phyloP scores from a whole-genome alignment of 169 alveolate genomes.

The Plasmodium malariae region DNA sequence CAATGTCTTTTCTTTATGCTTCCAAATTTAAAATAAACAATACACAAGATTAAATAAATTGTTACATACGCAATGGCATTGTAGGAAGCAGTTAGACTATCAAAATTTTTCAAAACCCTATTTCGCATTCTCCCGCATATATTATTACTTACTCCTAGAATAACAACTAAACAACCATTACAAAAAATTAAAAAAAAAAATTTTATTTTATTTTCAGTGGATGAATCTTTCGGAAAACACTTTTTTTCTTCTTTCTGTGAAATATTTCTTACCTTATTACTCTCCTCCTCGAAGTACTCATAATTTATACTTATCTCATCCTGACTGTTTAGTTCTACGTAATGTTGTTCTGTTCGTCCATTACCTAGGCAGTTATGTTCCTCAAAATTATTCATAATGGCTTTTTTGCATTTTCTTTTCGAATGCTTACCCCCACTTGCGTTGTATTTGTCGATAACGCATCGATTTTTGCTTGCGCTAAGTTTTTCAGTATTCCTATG shows the following conservation, averaged over 20 bases:
- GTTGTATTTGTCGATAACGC: neutral
- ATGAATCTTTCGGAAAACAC: no score
- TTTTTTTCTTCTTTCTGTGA: no score
- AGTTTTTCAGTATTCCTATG: no score
- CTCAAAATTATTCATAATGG: no score
- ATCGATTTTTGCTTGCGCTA: neutral
- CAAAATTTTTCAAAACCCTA: conserved; percentile 53
- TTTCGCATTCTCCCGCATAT: conserved; percentile 72
- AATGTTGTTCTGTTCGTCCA: no score
- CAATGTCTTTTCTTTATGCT: conserved; percentile 42
- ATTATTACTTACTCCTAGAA: conserved; percentile 61
- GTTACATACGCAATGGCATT: conserved; percentile 66
- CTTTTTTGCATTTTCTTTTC: neutral
- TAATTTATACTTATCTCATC: no score
- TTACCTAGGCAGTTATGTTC: no score
- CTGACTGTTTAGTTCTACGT: no score
- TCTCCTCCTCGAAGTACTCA: no score
- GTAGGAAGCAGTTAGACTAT: conserved; percentile 68
- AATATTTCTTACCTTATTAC: no score
- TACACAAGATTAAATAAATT: conserved; percentile 42
- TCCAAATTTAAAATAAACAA: conserved; percentile 15
- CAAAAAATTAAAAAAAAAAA: conserved; percentile 51
- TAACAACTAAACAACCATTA: conserved; percentile 73
- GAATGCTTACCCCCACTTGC: neutral
- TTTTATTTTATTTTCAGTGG: no score